Evolutionary conservation across 163 green algal species (phyloP), one percentile per base, ranked within the genome.

Genomic region (Picocystis sp.): DNA sequence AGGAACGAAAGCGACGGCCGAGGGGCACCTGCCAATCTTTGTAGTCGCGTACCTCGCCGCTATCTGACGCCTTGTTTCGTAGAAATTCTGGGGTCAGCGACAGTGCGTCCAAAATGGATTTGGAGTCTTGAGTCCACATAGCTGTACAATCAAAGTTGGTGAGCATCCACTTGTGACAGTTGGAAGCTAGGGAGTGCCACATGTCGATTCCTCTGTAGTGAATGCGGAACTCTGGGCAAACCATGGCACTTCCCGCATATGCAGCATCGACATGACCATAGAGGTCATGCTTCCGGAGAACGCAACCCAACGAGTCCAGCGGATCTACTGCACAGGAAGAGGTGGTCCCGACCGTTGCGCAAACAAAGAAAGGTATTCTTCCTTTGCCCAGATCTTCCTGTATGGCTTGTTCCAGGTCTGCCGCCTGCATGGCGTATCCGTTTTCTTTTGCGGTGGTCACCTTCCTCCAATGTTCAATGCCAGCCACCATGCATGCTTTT

Each of bases 251-350:
- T 29, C 83, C 83, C 1, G 80, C 83, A 58, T 83, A 93, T 1
- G 83, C 83, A 0, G 79, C 73, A 57, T 93, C 83, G 41, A 93
- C 79, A 61, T 92, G 81, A 25, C 74, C 11, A 81, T 80, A 84
- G 34, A 69, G 50, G 22, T 50, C 61, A 22, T 67, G 44, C 51
- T 67, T 33, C 46, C 62, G 60, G 52, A 29, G 25, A 34, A 22
- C 9, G 47, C 5, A 12, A 9, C 41, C 25, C 25, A 22, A 45
- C 6, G 47, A 59, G 5, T 59, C 21, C 8, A 91, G 47, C 11
- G 77, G 73, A 56, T 92, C 83, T 13, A 92, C 73, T 11, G 83
- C 83, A 38, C 74, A 81, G 8, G 65, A 78, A 44, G 62, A 78
- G 1, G 83, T 93, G n/a, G 78, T 92, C 24, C 83, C 83, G 2